Evolutionary conservation across 441 rosid species (phyloP).

Genomic region (Jatropha podagrica): DNA sequence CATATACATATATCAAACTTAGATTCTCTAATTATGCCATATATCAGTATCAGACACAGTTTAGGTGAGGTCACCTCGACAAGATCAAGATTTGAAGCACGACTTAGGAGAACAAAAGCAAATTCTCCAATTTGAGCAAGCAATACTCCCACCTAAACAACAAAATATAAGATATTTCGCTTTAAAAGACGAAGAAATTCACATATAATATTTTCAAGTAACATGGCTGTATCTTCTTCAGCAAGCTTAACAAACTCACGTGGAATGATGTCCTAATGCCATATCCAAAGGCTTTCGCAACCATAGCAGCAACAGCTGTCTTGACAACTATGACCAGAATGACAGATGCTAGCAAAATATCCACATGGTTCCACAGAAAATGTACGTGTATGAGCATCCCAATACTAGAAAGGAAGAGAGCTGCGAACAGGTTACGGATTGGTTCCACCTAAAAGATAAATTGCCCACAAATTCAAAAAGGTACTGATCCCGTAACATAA

Average conservation of each 20-base stretch:
- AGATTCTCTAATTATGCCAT: background rate
- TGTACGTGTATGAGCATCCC: slow-evolving; percentile 99
- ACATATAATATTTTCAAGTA: background rate
- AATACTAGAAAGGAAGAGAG: slow-evolving; percentile 95
- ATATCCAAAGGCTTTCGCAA: slow-evolving; percentile 84
- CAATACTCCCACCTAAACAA: slow-evolving; percentile 72
- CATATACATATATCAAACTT: background rate
- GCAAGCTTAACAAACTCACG: slow-evolving; percentile 46
- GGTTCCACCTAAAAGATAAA: slow-evolving; percentile 80
- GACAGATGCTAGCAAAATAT: slow-evolving; percentile 93
- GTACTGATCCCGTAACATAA: background rate
- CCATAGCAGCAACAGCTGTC: slow-evolving; percentile 72
- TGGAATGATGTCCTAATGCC: slow-evolving; percentile 78
- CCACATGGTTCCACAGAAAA: slow-evolving; percentile 96
- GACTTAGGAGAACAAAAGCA: slow-evolving; percentile 88
- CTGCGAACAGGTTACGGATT: slow-evolving; percentile 92
- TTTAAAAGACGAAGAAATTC: background rate
- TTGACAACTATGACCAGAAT: slow-evolving; percentile 86
- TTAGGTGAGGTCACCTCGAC: slow-evolving; percentile 57
- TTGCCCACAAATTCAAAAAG: slow-evolving; percentile 14
- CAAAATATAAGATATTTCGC: slow-evolving; percentile 11
- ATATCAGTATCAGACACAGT: background rate
- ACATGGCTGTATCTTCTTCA: background rate
- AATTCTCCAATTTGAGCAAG: slow-evolving; percentile 99
- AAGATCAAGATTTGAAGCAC: slow-evolving; percentile 94